Evolutionary conservation across 805 yeast species (phyloP).

Genomic region (Starmerella sp.): DNA sequence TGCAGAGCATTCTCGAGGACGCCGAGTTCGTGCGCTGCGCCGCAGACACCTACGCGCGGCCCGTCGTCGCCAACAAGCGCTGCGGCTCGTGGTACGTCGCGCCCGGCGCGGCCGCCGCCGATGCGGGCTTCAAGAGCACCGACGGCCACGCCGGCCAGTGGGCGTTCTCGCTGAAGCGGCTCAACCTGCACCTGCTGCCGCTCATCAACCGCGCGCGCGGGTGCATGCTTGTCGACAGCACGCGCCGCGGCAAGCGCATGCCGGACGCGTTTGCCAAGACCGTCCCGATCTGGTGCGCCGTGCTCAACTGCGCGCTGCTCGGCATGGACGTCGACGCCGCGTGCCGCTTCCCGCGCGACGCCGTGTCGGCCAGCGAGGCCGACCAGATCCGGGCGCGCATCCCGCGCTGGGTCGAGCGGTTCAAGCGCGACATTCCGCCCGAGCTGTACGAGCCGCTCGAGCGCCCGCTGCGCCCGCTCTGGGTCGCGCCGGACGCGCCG

Average conservation of each 20-base stretch:
- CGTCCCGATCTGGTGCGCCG: conserved; percentile 85
- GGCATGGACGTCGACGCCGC: conserved; percentile 30
- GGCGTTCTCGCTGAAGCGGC: conserved; percentile 61
- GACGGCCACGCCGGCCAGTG: conserved; percentile 82
- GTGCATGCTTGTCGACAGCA: conserved; percentile 62
- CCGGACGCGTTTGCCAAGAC: conserved; percentile 86
- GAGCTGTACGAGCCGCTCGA: conserved; percentile 29
- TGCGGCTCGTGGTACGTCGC: conserved; percentile 81
- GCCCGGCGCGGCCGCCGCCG: conserved; percentile 33
- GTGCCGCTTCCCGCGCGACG: conserved; percentile 37
- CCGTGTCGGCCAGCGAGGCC: conserved; percentile 49
- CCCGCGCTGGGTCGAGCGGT: conserved; percentile 39
- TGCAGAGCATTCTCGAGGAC: conserved; percentile 64
- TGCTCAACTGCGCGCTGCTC: conserved; percentile 46
- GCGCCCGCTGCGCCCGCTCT: conserved; percentile 52
- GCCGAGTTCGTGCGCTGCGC: conserved; percentile 40
- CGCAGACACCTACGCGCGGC: conserved; percentile 27
- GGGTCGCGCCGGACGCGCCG: conserved; percentile 50
- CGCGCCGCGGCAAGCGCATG: conserved; percentile 70
- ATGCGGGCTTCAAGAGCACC: conserved; percentile 76
- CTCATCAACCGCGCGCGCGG: conserved; percentile 35
- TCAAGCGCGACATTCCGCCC: conserved; percentile 33
- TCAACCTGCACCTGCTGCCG: conserved; percentile 61
- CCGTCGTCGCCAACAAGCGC: conserved; percentile 56
- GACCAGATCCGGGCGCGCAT: conserved; percentile 39